Conservation (phyloP, 441 rosid genomes). For the Flueggea neowawraea region DNA sequence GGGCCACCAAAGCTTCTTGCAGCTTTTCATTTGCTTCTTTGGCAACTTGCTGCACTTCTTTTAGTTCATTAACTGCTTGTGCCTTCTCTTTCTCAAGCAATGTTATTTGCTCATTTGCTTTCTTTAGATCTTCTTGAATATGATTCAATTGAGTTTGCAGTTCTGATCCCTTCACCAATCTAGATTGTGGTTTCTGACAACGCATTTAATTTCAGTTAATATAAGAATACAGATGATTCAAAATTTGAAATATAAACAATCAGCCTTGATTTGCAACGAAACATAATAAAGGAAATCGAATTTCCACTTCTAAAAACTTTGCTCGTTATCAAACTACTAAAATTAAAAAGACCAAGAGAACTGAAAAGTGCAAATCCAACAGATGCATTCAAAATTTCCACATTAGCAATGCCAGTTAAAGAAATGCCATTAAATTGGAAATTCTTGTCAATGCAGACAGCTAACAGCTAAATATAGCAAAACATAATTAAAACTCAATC, state of each 20-base stretch:
- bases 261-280: background rate
- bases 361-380: too few relatives aligned
- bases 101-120: constrained; percentile 66
- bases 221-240: constrained; percentile 2
- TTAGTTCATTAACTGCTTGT: constrained; percentile 59
- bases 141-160: constrained; percentile 56
- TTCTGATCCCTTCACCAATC: constrained; percentile 57
- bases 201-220: constrained; percentile 10
- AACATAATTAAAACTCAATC: background rate
- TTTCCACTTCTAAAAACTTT: background rate
- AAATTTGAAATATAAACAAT: background rate
- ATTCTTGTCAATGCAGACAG: too few relatives aligned
- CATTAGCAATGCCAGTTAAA: too few relatives aligned
- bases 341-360: too few relatives aligned
- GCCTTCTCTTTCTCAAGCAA: constrained; percentile 71
- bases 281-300: background rate
- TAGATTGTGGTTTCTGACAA: constrained; percentile 55
- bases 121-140: constrained; percentile 78
- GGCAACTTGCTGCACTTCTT: constrained; percentile 56
- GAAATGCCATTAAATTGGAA: too few relatives aligned
- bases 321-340: background rate
- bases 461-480: background rate
- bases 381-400: too few relatives aligned
- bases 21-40: constrained; percentile 80
- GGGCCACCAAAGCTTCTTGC: constrained; percentile 76